Evolutionary conservation across 2,329 filamentous ascomycete genomes (phyloP), one percentile per base, ranked within the genome.

Genomic region (Aspergillus eucalypticola): DNA sequence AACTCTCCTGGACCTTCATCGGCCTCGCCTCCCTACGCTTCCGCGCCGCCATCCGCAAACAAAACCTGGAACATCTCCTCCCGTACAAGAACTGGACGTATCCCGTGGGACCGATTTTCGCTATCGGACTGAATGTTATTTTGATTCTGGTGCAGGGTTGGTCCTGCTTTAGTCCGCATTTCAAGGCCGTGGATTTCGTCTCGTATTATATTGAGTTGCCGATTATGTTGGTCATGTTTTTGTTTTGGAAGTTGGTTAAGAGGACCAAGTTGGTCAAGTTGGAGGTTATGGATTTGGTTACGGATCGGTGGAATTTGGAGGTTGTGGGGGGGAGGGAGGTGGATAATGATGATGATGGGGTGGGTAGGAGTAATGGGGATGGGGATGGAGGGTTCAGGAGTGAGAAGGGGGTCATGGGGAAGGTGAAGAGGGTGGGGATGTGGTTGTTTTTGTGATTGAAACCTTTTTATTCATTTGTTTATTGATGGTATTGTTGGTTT

Each of bases 11-110:
- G 86, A 72, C 76, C 65, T 81, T 84, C 58, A 90, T 89, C 60
- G 83, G 86, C 6, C 78, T 89, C 56, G 83, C 87, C 0, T 88
- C 85, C 0, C 75, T 89, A n/a, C 85, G 87, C 25, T 89, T 89
- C 77, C 84, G 87, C 25, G 74, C 79, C 3, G 87, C 79, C 3
- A 75, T 89, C 56, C 77, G 78, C 50, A 70, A 75, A 2, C 87
- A 89, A 64, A 83, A 82, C n/a, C 82, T 86, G 52, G 84, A 85
- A 7, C 83, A 88, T 60, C 78, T 84, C 0, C 78, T 89, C 0
- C 86, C 87, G 0, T 89, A 86, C 75, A 84, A 82, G 61, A 89
- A 89, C 68, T 88, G 85, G 84, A 88, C 86, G 0, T 88, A 89
- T 61, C 87, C 87, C 0, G 83, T 79, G 59, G 86, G 87, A 0